phyloP scores from a whole-genome alignment of 805 yeast species.

The Komagataella kurtzmanii region DNA sequence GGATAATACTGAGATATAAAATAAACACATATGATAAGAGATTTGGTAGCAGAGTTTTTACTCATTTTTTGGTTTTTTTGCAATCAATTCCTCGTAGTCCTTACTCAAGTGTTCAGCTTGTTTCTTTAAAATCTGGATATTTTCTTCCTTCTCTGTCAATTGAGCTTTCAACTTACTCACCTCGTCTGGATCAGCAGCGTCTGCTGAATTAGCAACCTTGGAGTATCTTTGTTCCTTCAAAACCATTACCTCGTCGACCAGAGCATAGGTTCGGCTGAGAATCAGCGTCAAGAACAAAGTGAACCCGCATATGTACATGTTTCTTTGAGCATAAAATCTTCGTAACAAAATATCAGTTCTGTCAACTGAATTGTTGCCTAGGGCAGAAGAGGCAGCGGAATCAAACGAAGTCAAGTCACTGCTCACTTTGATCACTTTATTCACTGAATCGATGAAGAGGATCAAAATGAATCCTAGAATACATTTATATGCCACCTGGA shows the following conservation, averaged over 20 bases:
- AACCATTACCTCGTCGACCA: constrained; percentile 60
- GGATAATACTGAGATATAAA: neutral
- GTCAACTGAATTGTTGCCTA: constrained; percentile 23
- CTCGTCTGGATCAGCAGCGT: constrained; percentile 18
- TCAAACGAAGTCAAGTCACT: constrained; percentile 34
- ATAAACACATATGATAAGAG: neutral
- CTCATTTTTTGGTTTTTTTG: neutral
- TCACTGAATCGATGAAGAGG: constrained; percentile 78
- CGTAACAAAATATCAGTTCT: constrained; percentile 82
- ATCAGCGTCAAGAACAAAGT: constrained; percentile 82
- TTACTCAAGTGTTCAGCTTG: constrained; percentile 55
- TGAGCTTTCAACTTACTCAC: constrained; percentile 33
- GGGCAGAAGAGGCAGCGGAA: neutral
- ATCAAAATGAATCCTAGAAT: constrained; percentile 72
- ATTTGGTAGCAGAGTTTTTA: neutral
- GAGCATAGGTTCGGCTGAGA: constrained; percentile 68
- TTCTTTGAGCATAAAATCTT: constrained; percentile 91
- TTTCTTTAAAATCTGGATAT: constrained; percentile 53
- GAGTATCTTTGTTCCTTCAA: constrained; percentile 48
- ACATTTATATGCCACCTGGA: constrained; percentile 70
- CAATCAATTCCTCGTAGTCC: constrained; percentile 36
- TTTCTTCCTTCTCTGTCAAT: constrained; percentile 46
- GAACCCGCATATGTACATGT: constrained; percentile 91
- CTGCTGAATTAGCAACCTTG: constrained; percentile 11
- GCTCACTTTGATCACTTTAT: constrained; percentile 61